Conservation (phyloP, 2,329 filamentous ascomycete species). For the Coniochaeta hoffmannii region DNA sequence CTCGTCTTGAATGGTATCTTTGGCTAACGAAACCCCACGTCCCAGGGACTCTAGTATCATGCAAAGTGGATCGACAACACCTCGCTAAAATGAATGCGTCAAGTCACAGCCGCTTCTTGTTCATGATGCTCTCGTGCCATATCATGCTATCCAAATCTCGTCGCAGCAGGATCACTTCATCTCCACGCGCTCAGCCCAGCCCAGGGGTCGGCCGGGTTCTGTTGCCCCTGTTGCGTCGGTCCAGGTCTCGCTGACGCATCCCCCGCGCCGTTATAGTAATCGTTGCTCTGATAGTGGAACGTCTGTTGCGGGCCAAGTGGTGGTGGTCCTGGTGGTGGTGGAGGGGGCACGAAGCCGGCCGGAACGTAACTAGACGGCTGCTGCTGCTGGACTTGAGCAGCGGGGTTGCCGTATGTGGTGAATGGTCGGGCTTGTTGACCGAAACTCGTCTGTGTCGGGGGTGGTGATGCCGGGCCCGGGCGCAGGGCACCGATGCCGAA, state of each 20-base stretch:
- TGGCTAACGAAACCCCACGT: neutral
- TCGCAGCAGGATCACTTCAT: constrained; percentile 21
- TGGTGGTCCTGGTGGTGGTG: constrained; percentile 55
- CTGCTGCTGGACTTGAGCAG: constrained; percentile 25
- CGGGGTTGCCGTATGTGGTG: constrained; percentile 39
- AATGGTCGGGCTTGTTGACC: constrained; percentile 35
- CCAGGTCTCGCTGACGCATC: constrained; percentile 16
- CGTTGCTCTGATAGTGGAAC: constrained; percentile 37
- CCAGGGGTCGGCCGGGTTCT: constrained; percentile 52
- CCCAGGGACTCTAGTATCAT: neutral
- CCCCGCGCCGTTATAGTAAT: constrained; percentile 17
- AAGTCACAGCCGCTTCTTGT: constrained; percentile 1
- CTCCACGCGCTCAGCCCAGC: constrained; percentile 65
- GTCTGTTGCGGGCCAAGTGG: constrained; percentile 57
- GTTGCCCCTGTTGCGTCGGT: constrained; percentile 26
- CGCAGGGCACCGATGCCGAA: constrained; percentile 33
- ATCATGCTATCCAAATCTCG: neutral
- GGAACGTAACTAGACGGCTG: constrained; percentile 36
- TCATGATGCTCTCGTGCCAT: neutral
- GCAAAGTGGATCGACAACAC: neutral
- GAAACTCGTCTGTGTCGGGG: constrained; percentile 50
- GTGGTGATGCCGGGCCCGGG: constrained; percentile 45
- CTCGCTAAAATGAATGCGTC: neutral
- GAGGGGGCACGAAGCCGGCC: constrained; percentile 53
- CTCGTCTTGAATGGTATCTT: neutral